Evolutionary conservation across 257 asterid genomes (phyloP), one percentile per base, ranked within the genome.

Genomic region (Primulina huaijiensis): DNA sequence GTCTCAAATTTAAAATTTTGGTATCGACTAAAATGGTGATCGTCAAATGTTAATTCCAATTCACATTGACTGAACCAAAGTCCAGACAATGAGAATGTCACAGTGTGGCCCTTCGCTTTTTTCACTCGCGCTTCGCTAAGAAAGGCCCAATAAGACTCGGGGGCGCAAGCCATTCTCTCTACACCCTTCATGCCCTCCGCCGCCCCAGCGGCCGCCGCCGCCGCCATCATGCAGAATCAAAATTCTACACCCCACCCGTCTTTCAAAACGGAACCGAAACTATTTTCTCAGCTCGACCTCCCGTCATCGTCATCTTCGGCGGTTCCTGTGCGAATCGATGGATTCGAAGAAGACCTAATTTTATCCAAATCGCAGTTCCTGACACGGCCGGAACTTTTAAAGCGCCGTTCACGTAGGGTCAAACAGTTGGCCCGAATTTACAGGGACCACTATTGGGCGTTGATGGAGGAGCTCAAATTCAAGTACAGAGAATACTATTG

Each of bases 361-460:
- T 67, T 89, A 5, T 71, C 92, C 34, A 85, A 58, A 74, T 87
- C 96, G 57, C 85, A 81, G 76, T 71, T 71, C 70, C 79, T 89
- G 71, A 86, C 91, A 72, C 88, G 89, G 23, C 31, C 73, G 46
- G 96, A 93, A 72, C 83, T 90, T 65, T 17, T 89, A 21, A 78
- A 60, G 25, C 95, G 99, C 19, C 85, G 99, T 31, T 60, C 78
- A 53, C 89, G 90, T 25, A 82, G 94, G 62, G 53, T 73, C 11
- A 86, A 78, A 70, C 92, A 89, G 77, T 84, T 93, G 46, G 68
- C 78, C 16, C 82, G 86, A 38, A 86, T 90, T 61, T 90, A 88
- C 78, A 82, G 89, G 65, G 90, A 88, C 37, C 69, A 69, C 29
- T 84, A 80, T 74, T 84, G 90, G 92, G 73, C 81, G 21, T 53